Base-by-base conservation (phyloP, 148 eudicot genomes). In the Rhododendron kiyosumense region DNA sequence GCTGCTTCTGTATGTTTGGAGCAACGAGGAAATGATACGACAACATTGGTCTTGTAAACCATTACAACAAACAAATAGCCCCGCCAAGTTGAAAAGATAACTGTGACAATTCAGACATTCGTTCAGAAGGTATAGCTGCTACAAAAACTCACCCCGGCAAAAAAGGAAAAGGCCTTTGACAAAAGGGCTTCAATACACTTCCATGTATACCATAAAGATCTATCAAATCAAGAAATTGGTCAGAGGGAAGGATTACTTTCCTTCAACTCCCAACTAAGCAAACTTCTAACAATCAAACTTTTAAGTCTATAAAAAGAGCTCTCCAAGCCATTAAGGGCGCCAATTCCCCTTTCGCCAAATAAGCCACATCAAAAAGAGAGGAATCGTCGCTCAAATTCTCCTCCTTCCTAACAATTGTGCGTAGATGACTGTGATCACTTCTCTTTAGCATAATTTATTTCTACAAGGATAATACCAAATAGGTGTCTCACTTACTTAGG, bases 1-100 rank as follows among this genome's bases (percentile, higher is more conserved):
- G 79, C 87, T 85, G 85, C 85, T 88, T 65, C 89, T 91, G 74
- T 91, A 91, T 75, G 89, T 87, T 84, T 88, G 91, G 85, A 97
- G 95, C 91, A 97, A 91, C 71, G 83, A 82, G 79, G 95, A 91
- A 71, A 97, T 88, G 85, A 97, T 91, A 59, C 79, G 83, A 88
- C 98, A 93, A 83, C 98, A 95, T 86, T 97, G 99, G 81, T 93
- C 94, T 91, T 93, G 96, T 78, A 95, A 88, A 81, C 92, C 87
- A 87, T 85, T 88, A 86, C 86, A 87, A 87, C 90, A 91, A 87
- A 95, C 87, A 83, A 91, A 94, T 86, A 93, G 98, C 32, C 96
- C 94, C 83, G 88, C 89, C 93, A 95, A 88, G 90, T 94, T 94
- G 88, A 97, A 90, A 87, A 97, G 93, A 88, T 97, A 97, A 87